Evolutionary conservation across 306 rosid species (phyloP).

Genomic region (Casuarina equisetifolia): DNA sequence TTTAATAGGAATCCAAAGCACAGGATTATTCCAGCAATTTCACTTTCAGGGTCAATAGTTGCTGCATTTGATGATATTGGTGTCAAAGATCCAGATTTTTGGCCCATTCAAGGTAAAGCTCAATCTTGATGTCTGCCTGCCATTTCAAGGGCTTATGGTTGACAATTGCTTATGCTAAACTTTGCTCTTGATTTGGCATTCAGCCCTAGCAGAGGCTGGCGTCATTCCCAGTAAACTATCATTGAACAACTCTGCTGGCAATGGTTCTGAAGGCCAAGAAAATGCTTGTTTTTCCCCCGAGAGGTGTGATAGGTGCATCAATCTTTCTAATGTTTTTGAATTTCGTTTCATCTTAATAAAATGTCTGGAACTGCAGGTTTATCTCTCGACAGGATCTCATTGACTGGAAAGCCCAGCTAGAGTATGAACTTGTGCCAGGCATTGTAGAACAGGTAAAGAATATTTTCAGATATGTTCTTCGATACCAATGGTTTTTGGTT

Average conservation of each 20-base stretch:
- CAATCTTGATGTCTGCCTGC: slow-evolving; percentile 16
- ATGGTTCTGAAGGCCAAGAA: slow-evolving; percentile 36
- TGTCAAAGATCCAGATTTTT: slow-evolving; percentile 64
- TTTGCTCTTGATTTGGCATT: slow-evolving; percentile 25
- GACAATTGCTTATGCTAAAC: slow-evolving; percentile 25
- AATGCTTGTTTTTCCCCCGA: slow-evolving; percentile 56
- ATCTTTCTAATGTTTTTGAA: slow-evolving; percentile 14
- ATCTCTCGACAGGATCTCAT: slow-evolving; percentile 81
- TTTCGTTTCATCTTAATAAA: slow-evolving; percentile 24
- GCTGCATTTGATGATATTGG: slow-evolving; percentile 73
- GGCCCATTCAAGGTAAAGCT: slow-evolving; percentile 68
- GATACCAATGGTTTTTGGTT: neutral
- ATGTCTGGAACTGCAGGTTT: slow-evolving; percentile 52
- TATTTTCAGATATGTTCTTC: slow-evolving; percentile 21
- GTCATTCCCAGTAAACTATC: slow-evolving; percentile 76
- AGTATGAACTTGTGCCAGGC: slow-evolving; percentile 57
- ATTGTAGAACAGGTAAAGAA: slow-evolving; percentile 62
- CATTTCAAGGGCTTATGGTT: slow-evolving; percentile 6
- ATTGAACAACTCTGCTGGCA: slow-evolving; percentile 30
- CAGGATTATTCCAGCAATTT: slow-evolving; percentile 55
- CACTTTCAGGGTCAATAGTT: slow-evolving; percentile 54
- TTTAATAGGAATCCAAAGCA: slow-evolving; percentile 61
- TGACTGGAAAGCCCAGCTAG: slow-evolving; percentile 86
- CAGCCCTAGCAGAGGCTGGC: slow-evolving; percentile 93
- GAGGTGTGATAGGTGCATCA: slow-evolving; percentile 42